These are phyloP conservation scores for Miscanthus lutarioriparius DNA, from an alignment of 176 grass and related monocot species.

Conservation along the genomic window DNA sequence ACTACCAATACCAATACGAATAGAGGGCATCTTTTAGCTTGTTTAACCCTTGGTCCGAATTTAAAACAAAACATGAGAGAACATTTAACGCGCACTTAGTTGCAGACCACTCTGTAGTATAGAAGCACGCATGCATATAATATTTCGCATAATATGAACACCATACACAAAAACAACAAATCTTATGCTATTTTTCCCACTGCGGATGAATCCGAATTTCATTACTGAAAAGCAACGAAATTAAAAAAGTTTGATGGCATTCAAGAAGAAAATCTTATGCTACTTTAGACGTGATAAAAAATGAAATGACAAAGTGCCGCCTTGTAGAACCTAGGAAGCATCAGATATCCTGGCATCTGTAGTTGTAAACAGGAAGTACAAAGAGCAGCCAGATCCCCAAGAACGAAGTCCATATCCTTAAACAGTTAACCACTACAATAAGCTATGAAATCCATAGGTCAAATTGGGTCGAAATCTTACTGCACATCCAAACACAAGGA, in stretches of 20 bases:
- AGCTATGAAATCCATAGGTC: not conserved
- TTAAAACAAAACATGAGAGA: conserved; percentile 1
- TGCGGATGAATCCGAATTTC: not conserved
- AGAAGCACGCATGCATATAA: conserved; percentile 21
- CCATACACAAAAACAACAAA: not conserved
- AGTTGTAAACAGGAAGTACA: not conserved
- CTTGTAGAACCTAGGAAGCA: not conserved
- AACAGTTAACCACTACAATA: not conserved
- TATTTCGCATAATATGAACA: not conserved
- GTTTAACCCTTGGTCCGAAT: not conserved
- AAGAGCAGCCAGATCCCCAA: conserved; percentile 18
- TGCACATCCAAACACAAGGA: conserved; percentile 1
- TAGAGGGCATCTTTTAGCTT: not conserved
- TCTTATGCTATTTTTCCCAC: not conserved
- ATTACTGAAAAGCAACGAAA: not conserved
- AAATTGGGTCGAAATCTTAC: not conserved
- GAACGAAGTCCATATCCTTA: not conserved
- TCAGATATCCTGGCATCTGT: not conserved
- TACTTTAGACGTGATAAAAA: not conserved
- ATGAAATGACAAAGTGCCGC: not conserved
- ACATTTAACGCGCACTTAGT: not conserved
- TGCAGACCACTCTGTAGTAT: not conserved
- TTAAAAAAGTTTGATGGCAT: not conserved
- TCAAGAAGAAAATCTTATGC: not conserved
- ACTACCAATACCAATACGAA: not conserved